Evolutionary conservation across 106 monocot species (phyloP), one percentile per base, ranked within the genome.

Genomic region (Dendrobium catenatum): DNA sequence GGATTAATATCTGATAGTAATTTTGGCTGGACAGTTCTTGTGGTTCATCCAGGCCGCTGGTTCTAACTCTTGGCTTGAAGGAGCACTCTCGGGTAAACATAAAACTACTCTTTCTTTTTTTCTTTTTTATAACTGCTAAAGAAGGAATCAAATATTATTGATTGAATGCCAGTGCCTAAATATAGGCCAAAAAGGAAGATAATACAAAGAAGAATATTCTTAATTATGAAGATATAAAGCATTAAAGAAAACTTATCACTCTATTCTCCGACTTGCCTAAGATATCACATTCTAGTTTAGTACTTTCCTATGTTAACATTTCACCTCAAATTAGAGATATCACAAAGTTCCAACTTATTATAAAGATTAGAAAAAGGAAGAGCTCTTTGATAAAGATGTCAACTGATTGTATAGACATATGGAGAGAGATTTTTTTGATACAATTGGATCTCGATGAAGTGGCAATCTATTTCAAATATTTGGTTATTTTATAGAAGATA

Each of bases 51-150:
- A 74, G 42, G n/a, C 74, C 74, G 7, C n/a, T 74, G 41, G 43
- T 74, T 19, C 74, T 74, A 74, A 42, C 74, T 37, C 43, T 74
- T 44, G 74, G 74, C 43, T n/a, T 74, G 74, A 74, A 74, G 42
- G 74, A 74, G 1, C 74, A 74, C 74, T 74, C 74, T 74, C 41
- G 20, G 74, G 74, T 74, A 74, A 74, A 70, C 37, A 8, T 16
- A 37, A 70, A 70, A 11, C 37, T 44, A 0, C 16, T 74, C 44
- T 44, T 74, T 37, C 2, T 31, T 70, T 31, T 46, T 9, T 13
- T 3, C 2, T 51, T 13, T 13, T 10, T 61, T 61, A 61, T 61
- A 22, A 22, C 61, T 61, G 19, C n/a, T 61, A 6, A 22, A 22
- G 10, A 10, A n/a, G 0, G 54, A 54, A 16, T 54, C 20, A 64